Conservation (phyloP, 108 stramenopile species). For the Mediolabrus comicus region DNA sequence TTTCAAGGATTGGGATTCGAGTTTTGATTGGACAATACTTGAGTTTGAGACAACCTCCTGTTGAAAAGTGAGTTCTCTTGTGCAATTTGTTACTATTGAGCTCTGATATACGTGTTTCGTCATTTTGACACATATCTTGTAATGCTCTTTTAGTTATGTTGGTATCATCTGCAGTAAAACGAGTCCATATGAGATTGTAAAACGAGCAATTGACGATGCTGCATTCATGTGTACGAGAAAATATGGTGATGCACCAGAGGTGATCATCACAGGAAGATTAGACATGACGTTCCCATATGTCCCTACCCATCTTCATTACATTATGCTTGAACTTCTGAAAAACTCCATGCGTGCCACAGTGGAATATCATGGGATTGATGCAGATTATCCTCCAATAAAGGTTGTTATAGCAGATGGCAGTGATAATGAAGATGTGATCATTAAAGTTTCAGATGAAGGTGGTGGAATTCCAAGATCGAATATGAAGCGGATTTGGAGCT, state of each 20-base stretch:
- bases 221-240: slow-evolving; percentile 95
- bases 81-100: not conserved
- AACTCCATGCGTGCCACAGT: slow-evolving; percentile 98
- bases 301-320: slow-evolving; percentile 90
- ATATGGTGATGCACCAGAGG: slow-evolving; percentile 99
- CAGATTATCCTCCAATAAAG: slow-evolving; percentile 91
- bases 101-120: not conserved
- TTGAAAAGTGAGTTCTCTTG: slow-evolving; percentile 65
- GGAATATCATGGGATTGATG: slow-evolving; percentile 92
- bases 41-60: slow-evolving; percentile 80
- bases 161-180: slow-evolving; percentile 85
- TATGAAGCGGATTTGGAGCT: slow-evolving; percentile 94
- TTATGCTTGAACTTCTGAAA: slow-evolving; percentile 97
- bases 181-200: slow-evolving; percentile 94
- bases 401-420: slow-evolving; percentile 97
- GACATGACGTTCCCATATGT: slow-evolving; percentile 96
- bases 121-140: not conserved
- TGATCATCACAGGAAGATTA: slow-evolving; percentile 90
- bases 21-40: slow-evolving; percentile 97
- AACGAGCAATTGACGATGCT: slow-evolving; percentile 95
- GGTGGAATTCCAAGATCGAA: slow-evolving; percentile 97
- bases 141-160: slow-evolving; percentile 54
- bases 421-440: slow-evolving; percentile 98
- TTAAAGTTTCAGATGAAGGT: slow-evolving; percentile 98
- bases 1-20: slow-evolving; percentile 97